Conservation (phyloP, 495 filamentous ascomycete genomes). For the Tuber brumale region DNA sequence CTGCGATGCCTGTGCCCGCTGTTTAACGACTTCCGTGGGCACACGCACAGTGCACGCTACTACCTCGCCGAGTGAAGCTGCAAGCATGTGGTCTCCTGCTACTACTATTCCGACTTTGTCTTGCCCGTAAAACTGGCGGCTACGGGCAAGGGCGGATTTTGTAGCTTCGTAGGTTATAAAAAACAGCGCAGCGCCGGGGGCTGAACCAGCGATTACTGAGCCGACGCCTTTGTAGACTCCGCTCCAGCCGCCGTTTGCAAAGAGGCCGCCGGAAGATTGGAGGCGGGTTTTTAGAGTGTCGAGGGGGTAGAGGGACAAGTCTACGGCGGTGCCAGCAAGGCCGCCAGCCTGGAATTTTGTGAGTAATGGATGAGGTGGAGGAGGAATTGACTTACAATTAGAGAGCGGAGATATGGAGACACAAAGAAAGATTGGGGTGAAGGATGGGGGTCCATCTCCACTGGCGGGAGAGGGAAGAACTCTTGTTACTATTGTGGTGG, state of each 20-base stretch:
- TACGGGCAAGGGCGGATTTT: slow-evolving; percentile 54
- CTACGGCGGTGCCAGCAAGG: slow-evolving; percentile 78
- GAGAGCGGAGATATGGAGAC: slow-evolving; percentile 47
- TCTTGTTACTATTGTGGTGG: neutral
- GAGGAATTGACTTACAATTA: slow-evolving; percentile 43
- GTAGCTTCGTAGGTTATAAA: slow-evolving; percentile 91
- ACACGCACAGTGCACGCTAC: slow-evolving; percentile 89
- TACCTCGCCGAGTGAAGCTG: slow-evolving; percentile 83
- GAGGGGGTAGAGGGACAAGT: slow-evolving; percentile 83
- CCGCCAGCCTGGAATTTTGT: slow-evolving; percentile 54
- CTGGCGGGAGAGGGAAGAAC: neutral
- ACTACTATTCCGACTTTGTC: slow-evolving; percentile 26
- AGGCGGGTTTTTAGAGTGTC: slow-evolving; percentile 91
- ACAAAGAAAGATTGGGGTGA: slow-evolving; percentile 30
- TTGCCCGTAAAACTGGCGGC: slow-evolving; percentile 16
- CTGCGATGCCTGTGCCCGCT: slow-evolving; percentile 83
- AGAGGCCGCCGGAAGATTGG: slow-evolving; percentile 75
- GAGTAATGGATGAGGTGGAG: slow-evolving; percentile 13
- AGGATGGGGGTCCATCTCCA: slow-evolving; percentile 25
- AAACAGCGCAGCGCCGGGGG: slow-evolving; percentile 94
- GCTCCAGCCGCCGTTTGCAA: slow-evolving; percentile 64
- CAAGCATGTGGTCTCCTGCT: slow-evolving; percentile 65
- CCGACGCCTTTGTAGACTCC: slow-evolving; percentile 69
- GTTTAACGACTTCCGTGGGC: slow-evolving; percentile 94
- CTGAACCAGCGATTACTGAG: slow-evolving; percentile 74